Percentiles rank a stretch among this genome's conserved stretches.
These are phyloP conservation scores for Thalassiosira pacifica DNA, from an alignment of 352 stramenopile genomes.

Conservation along the genomic window DNA sequence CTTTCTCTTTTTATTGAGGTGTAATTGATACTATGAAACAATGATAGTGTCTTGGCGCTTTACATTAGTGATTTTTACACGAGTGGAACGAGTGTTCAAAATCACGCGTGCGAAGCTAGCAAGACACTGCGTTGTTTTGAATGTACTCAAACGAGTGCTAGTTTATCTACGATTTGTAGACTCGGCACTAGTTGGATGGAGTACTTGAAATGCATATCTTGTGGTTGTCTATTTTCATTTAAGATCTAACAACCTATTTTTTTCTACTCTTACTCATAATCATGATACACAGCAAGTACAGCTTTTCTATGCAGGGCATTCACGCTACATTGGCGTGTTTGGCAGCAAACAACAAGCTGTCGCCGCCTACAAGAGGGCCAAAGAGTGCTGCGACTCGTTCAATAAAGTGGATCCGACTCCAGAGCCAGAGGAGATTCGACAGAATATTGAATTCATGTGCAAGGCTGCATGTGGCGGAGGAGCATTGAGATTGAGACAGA, in stretches of 20 bases:
- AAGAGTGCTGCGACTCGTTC: slow-evolving; percentile 69
- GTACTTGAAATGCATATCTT: background rate
- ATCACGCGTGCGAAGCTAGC: too few relatives aligned
- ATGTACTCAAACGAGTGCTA: too few relatives aligned
- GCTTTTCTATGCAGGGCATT: slow-evolving; percentile 86
- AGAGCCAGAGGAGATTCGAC: slow-evolving; percentile 41
- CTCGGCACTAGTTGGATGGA: too few relatives aligned
- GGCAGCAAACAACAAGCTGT: slow-evolving; percentile 81
- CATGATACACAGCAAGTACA: slow-evolving; percentile 77
- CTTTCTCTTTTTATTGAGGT: too few relatives aligned
- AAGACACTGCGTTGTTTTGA: too few relatives aligned
- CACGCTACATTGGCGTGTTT: slow-evolving; percentile 87
- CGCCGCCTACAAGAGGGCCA: slow-evolving; percentile 81
- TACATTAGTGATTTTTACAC: too few relatives aligned
- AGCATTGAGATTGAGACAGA: too few relatives aligned
- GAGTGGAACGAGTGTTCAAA: too few relatives aligned
- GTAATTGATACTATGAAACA: too few relatives aligned
- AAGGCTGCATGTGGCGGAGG: slow-evolving; percentile 53
- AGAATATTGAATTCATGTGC: slow-evolving; percentile 49
- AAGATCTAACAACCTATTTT: background rate
- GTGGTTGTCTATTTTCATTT: slow-evolving; percentile 23
- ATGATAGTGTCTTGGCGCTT: too few relatives aligned
- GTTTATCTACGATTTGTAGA: too few relatives aligned
- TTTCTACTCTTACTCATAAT: slow-evolving; percentile 9
- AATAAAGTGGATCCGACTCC: slow-evolving; percentile 19